phyloP scores from a whole-genome alignment of 352 stramenopile species.

The Phytopythium cucurbitacearum region DNA sequence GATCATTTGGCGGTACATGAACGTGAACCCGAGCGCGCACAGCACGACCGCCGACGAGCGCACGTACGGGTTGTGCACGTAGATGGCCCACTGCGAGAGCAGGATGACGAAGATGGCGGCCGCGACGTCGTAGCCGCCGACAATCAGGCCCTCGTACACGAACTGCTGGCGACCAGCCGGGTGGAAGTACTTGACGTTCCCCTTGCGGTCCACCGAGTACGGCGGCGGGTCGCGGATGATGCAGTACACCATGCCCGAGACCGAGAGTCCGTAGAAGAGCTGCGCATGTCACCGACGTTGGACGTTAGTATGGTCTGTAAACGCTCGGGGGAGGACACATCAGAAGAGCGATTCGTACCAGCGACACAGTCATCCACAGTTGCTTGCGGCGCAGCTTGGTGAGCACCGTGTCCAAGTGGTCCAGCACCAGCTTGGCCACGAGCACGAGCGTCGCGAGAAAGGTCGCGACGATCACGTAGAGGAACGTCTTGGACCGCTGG shows the following conservation, averaged over 20 bases:
- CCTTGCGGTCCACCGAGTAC: conserved; percentile 66
- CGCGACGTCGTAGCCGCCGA: conserved; percentile 64
- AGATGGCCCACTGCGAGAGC: conserved; percentile 80
- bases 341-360: conserved; percentile 24
- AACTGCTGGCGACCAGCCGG: conserved; percentile 79
- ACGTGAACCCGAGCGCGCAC: conserved; percentile 63
- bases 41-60: conserved; percentile 52
- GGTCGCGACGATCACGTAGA: conserved; percentile 40
- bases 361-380: conserved; percentile 84
- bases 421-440: conserved; percentile 52
- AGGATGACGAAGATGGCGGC: conserved; percentile 72
- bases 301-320: neutral
- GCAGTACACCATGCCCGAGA: conserved; percentile 88
- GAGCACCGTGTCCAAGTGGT: conserved; percentile 68
- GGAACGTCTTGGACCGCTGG: conserved; percentile 62
- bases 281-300: conserved; percentile 8
- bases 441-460: conserved; percentile 31
- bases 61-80: conserved; percentile 51
- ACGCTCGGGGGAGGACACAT: neutral
- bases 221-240: conserved; percentile 84
- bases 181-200: conserved; percentile 86
- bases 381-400: conserved; percentile 72
- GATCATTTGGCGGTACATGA: conserved; percentile 87
- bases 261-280: conserved; percentile 85
- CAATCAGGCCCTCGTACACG: conserved; percentile 79